phyloP scores from a whole-genome alignment of 257 asterid species.

The Cynanchum wilfordii region DNA sequence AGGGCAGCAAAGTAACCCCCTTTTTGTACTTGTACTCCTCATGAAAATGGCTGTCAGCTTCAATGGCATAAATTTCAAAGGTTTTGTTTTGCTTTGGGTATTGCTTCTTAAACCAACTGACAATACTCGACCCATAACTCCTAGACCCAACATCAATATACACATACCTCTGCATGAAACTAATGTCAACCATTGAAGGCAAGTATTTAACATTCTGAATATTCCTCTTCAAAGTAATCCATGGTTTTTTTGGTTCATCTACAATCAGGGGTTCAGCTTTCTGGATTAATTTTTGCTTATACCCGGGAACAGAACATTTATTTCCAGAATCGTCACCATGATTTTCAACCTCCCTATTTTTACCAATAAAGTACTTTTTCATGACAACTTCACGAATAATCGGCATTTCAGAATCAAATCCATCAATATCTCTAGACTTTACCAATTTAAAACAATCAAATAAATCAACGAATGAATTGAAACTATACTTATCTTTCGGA shows the following conservation, averaged over 20 bases:
- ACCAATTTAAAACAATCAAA: constrained; percentile 45
- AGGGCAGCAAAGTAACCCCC: constrained; percentile 77
- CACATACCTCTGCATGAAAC: constrained; percentile 65
- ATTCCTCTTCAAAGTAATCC: constrained; percentile 89
- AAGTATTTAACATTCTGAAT: constrained; percentile 65
- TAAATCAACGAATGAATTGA: constrained; percentile 44
- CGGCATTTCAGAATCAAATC: constrained; percentile 24
- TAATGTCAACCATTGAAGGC: constrained; percentile 78
- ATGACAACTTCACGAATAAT: constrained; percentile 40
- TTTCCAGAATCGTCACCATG: constrained; percentile 21
- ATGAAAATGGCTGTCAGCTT: constrained; percentile 78
- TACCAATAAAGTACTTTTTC: constrained; percentile 30
- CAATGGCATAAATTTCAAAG: constrained; percentile 83
- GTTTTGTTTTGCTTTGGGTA: constrained; percentile 91
- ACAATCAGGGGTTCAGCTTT: constrained; percentile 74
- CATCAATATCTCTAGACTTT: constrained; percentile 35
- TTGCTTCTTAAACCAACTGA: constrained; percentile 97
- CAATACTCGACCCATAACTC: constrained; percentile 95
- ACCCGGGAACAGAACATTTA: constrained; percentile 60
- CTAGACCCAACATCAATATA: constrained; percentile 91
- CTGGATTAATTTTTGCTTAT: constrained; percentile 47
- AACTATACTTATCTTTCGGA: constrained; percentile 37
- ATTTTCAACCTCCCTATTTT: constrained; percentile 17
- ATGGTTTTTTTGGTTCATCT: constrained; percentile 84
- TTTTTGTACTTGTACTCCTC: constrained; percentile 63